Conservation (phyloP, 2,329 filamentous ascomycete genomes). For the Epichloe hybrida region DNA sequence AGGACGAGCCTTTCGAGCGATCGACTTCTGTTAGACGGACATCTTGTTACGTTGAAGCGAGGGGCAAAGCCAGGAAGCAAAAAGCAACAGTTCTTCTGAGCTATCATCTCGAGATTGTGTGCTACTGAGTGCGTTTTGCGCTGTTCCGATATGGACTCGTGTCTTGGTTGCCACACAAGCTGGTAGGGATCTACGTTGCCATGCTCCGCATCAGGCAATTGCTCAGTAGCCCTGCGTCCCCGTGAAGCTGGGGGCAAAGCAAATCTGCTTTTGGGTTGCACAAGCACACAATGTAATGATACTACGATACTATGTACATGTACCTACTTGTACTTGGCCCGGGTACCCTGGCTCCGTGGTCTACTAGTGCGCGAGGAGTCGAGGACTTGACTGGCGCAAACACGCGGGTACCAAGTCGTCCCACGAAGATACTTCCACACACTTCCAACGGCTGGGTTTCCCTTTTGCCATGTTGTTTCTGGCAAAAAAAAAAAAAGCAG, state of each 20-base stretch:
- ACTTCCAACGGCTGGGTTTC: background rate
- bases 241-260: background rate
- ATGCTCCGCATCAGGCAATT: background rate
- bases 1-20: background rate
- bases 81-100: background rate
- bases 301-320: no score
- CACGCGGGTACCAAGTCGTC: background rate
- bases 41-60: conserved; percentile 1
- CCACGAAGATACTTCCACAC: conserved; percentile 1
- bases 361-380: background rate
- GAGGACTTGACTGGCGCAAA: background rate
- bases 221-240: background rate
- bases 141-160: background rate
- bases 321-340: background rate
- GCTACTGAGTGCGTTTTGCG: background rate
- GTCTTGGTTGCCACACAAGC: background rate
- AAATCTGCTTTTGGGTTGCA: background rate
- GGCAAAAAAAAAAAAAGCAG: background rate
- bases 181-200: background rate
- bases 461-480: background rate
- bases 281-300: background rate
- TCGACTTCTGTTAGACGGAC: background rate
- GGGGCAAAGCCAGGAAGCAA: background rate
- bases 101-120: background rate
- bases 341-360: background rate